Evolutionary conservation across 2,329 filamentous ascomycete genomes (phyloP).

Genomic region (Paradendryphiella salina): DNA sequence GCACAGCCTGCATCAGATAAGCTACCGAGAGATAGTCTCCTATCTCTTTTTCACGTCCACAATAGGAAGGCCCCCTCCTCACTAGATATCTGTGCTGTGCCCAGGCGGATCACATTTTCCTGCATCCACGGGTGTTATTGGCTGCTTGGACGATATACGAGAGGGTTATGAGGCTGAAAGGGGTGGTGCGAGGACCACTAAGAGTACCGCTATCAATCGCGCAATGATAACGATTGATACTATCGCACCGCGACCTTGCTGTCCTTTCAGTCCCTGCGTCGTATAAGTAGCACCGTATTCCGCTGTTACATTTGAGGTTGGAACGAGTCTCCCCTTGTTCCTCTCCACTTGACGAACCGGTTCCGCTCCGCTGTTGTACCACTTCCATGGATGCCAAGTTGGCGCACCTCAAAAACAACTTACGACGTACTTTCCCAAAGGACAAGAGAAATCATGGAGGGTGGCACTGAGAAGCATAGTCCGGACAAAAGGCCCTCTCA

Average conservation of each 20-base stretch:
- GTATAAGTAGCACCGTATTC: slow-evolving; percentile 22
- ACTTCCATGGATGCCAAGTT: slow-evolving; percentile 16
- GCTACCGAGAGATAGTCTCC: slow-evolving; percentile 13
- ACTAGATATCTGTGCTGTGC: slow-evolving; percentile 17
- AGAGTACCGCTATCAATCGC: slow-evolving; percentile 44
- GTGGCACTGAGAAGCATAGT: background rate
- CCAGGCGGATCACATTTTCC: background rate
- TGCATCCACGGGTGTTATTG: slow-evolving; percentile 24
- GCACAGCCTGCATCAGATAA: slow-evolving; percentile 33
- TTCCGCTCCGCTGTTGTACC: slow-evolving; percentile 15
- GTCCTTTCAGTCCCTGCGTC: slow-evolving; percentile 3
- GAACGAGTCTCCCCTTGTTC: background rate
- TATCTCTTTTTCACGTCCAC: slow-evolving; percentile 32
- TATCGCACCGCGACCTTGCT: slow-evolving; percentile 24
- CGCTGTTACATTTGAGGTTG: background rate
- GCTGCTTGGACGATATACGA: slow-evolving; percentile 22
- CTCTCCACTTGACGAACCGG: background rate
- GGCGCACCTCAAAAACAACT: background rate
- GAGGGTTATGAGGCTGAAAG: slow-evolving; percentile 10
- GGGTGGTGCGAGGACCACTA: slow-evolving; percentile 28
- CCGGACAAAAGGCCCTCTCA: background rate
- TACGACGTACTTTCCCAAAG: background rate
- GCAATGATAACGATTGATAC: slow-evolving; percentile 45
- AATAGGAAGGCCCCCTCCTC: slow-evolving; percentile 38
- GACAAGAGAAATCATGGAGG: background rate